Conservation (phyloP, 2,329 filamentous ascomycete genomes). For the Geoglossum cookeanum region DNA sequence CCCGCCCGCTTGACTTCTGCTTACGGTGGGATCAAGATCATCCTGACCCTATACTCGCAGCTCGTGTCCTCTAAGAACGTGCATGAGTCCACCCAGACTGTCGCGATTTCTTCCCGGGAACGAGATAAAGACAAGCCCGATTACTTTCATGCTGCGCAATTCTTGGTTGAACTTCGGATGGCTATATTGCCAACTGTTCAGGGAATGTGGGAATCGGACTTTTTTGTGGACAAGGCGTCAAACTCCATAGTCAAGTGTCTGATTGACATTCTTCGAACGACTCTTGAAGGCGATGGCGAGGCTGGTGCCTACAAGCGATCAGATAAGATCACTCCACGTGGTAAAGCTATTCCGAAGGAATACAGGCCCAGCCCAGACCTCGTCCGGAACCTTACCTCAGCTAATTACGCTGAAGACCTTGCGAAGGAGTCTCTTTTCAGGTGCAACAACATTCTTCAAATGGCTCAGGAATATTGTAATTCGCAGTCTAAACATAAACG, state of each 20-base stretch:
- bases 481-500: conserved; percentile 36
- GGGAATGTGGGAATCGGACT: conserved; percentile 64
- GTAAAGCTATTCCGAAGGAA: conserved; percentile 27
- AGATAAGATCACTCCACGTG: conserved; percentile 35
- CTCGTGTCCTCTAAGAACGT: conserved; percentile 64
- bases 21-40: conserved; percentile 53
- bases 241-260: conserved; percentile 58
- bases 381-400: conserved; percentile 25
- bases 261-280: conserved; percentile 64
- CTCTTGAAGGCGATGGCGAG: conserved; percentile 63
- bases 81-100: conserved; percentile 50
- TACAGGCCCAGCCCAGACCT: conserved; percentile 32
- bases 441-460: conserved; percentile 44
- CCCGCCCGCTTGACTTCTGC: conserved; percentile 24
- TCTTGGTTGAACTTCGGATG: conserved; percentile 71
- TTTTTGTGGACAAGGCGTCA: conserved; percentile 63
- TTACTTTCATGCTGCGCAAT: conserved; percentile 50
- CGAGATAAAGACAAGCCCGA: conserved; percentile 36
- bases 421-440: conserved; percentile 66
- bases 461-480: conserved; percentile 56
- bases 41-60: conserved; percentile 62
- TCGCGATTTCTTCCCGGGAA: conserved; percentile 32
- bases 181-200: conserved; percentile 58
- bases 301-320: conserved; percentile 39
- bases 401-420: conserved; percentile 39